Conservation (phyloP, 805 yeast species). For the Suhomyces kilbournensis region DNA sequence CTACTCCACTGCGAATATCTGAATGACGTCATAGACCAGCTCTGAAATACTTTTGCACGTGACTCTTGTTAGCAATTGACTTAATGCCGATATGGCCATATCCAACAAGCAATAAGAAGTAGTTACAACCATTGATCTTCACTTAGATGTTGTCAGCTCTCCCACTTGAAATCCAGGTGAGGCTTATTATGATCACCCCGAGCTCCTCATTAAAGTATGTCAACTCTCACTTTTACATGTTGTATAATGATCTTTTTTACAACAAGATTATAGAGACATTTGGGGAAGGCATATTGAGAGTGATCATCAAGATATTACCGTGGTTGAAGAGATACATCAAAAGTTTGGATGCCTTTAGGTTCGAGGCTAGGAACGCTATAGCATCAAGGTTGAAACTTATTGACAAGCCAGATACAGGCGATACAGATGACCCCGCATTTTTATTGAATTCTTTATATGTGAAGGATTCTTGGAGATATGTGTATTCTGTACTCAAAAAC, state of each 20-base stretch:
- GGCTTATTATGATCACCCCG: conserved; percentile 31
- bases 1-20: not conserved
- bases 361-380: conserved; percentile 23
- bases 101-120: not conserved
- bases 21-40: not conserved
- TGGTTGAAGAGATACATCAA: conserved; percentile 37
- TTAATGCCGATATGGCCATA: not conserved
- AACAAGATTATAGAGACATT: conserved; percentile 34
- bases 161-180: conserved; percentile 45
- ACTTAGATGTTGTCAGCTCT: conserved; percentile 16
- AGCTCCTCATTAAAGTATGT: conserved; percentile 29
- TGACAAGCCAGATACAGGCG: conserved; percentile 11
- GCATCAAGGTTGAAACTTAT: conserved; percentile 25
- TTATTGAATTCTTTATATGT: conserved; percentile 30
- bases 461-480: conserved; percentile 54
- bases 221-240: conserved; percentile 44
- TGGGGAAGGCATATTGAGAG: conserved; percentile 33
- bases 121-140: not conserved
- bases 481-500: conserved; percentile 49
- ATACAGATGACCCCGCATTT: conserved; percentile 6
- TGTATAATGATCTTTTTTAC: conserved; percentile 50
- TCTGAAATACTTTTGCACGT: not conserved
- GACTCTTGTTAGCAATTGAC: not conserved
- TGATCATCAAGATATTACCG: conserved; percentile 35
- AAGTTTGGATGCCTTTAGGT: conserved; percentile 37